phyloP scores from a whole-genome alignment of 169 alveolate genomes.

The Cryptosporidium muris region DNA sequence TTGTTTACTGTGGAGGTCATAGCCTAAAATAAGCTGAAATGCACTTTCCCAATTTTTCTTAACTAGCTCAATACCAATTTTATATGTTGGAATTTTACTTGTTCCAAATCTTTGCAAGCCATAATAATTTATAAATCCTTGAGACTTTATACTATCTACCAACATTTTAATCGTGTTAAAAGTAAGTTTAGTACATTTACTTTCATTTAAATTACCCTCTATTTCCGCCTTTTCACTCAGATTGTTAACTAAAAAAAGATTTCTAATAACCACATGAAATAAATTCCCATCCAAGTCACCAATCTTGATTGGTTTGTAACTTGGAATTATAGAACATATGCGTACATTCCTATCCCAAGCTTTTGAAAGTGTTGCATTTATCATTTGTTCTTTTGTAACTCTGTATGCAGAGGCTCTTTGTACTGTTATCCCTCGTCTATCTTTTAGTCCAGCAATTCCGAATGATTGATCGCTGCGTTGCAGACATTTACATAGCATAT shows the following conservation, averaged over 20 bases:
- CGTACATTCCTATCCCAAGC: slow-evolving; percentile 82
- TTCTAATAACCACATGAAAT: slow-evolving; percentile 88
- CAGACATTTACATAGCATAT: slow-evolving; percentile 84
- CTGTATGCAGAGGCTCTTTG: slow-evolving; percentile 76
- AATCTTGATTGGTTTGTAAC: slow-evolving; percentile 81
- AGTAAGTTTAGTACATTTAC: slow-evolving; percentile 29
- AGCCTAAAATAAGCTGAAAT: slow-evolving; percentile 74
- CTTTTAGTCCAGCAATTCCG: slow-evolving; percentile 91
- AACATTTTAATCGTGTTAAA: slow-evolving; percentile 72
- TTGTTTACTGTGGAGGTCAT: slow-evolving; percentile 15
- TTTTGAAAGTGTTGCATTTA: slow-evolving; percentile 76
- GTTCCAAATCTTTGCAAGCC: slow-evolving; percentile 94
- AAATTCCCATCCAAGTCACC: slow-evolving; percentile 91
- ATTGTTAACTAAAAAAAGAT: slow-evolving; percentile 72
- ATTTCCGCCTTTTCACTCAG: not conserved
- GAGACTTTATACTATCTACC: slow-evolving; percentile 79
- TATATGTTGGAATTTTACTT: slow-evolving; percentile 85
- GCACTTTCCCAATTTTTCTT: slow-evolving; percentile 82
- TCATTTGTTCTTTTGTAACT: slow-evolving; percentile 77
- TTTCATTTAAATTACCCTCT: slow-evolving; percentile 71
- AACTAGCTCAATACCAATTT: slow-evolving; percentile 87
- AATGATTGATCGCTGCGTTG: slow-evolving; percentile 83
- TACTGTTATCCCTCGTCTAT: slow-evolving; percentile 92
- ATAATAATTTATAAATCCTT: slow-evolving; percentile 92
- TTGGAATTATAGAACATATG: slow-evolving; percentile 83